Base-by-base conservation (phyloP, 2,329 filamentous ascomycete species). In the Sporothrix globosa region DNA sequence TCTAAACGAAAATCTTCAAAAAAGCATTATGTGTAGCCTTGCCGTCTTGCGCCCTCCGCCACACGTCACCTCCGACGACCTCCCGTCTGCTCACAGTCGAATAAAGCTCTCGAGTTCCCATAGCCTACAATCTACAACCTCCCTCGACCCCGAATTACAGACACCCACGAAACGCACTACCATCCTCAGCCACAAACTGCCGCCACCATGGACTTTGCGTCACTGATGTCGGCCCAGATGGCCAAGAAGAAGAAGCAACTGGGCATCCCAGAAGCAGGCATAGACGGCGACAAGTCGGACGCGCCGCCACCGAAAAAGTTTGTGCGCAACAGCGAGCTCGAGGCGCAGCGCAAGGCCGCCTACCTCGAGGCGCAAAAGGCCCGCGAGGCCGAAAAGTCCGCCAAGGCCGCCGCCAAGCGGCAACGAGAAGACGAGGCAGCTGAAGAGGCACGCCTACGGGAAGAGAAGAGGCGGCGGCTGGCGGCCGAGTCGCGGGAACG, bases 171-270 rank as follows among this genome's bases (percentile, higher is more conserved):
- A 21, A 41, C 5, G 7, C 50, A 50, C 56, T 10, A 44, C 19
- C 19, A 2, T 27, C 6, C 27, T 24, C 52, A 21, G 4, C 39
- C 5, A 39, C n/a, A 6, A 30, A 53, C 24, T 14, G 30, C 24
- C 58, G 58, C 30, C 69, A 60, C 41, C 46, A 99, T 99, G 96
- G 94, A 99, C 81, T 99, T 99, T 83, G 93, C 93, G 72, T 88
- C 93, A 48, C 84, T 99, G 63, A 97, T 99, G 92, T 89, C 92
- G 77, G 91, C 93, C 78, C 93, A 97, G 81, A 96, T 99, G 77
- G 88, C 92, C 76, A 96, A 96, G 80, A 85, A 90, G 75, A 92
- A 69, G 60, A 61, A 71, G 44, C 67, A 67, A 13, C 41, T 46
- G 30, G 34, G 13, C 17, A 19, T 48, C 11, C 34, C 41, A 17